Evolutionary conservation across 2,329 filamentous ascomycete genomes (phyloP).

Genomic region (Colletotrichum agaves): DNA sequence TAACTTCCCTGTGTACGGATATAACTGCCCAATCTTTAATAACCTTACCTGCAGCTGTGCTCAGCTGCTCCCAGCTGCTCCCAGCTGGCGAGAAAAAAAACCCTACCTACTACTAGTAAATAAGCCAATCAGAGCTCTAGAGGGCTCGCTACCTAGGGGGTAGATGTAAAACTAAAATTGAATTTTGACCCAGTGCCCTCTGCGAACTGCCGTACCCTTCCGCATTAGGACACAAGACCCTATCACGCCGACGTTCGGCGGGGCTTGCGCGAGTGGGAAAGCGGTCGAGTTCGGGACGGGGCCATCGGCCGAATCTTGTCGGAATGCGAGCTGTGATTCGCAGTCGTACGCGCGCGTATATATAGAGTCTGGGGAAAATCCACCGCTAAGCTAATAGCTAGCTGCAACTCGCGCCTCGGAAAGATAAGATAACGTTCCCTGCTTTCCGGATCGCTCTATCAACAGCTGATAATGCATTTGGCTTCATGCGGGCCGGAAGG

Average conservation of each 20-base stretch:
- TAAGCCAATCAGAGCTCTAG: too few species aligned
- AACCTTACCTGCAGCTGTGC: too few species aligned
- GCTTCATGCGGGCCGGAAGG: slow-evolving; percentile 1
- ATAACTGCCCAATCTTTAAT: too few species aligned
- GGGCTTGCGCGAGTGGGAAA: neutral
- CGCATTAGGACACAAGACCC: slow-evolving; percentile 15
- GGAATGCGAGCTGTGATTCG: neutral
- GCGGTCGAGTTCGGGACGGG: neutral
- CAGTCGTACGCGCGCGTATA: neutral
- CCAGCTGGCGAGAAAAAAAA: too few species aligned
- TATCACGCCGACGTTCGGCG: slow-evolving; percentile 7
- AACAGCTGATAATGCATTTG: neutral
- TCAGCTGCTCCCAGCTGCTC: too few species aligned
- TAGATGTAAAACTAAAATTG: too few species aligned
- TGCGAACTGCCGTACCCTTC: too few species aligned
- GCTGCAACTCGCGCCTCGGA: neutral
- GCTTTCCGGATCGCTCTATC: neutral
- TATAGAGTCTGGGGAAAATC: slow-evolving; percentile 1
- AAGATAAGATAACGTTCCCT: slow-evolving; percentile 10
- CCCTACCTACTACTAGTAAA: too few species aligned
- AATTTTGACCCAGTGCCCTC: too few species aligned
- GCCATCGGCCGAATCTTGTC: slow-evolving; percentile 13
- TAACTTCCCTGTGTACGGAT: too few species aligned
- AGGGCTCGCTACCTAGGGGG: too few species aligned
- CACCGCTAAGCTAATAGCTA: neutral